Base-by-base conservation (phyloP, 2,329 filamentous ascomycete species). In the Xylariaceae sp. region DNA sequence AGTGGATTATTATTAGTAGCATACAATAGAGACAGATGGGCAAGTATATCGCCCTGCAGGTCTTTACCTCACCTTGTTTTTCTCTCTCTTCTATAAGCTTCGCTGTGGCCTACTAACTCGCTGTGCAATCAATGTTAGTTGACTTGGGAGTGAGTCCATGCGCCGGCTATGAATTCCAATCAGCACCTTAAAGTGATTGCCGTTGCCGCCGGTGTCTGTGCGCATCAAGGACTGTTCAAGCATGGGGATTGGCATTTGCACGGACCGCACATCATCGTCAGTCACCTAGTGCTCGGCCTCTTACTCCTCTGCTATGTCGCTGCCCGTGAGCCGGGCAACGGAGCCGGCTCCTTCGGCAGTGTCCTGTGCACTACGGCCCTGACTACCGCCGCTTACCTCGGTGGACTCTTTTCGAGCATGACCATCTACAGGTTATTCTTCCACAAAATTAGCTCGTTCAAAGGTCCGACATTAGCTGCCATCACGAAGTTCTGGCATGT, bases 351-450 rank as follows among this genome's bases (percentile, higher is more conserved):
- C 1, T 35, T 47, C 27, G 6, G 19, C 18, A 10, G 22, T 15
- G 40, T 43, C 22, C 18, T 52, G 10, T 39, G 48, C 30, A 43
- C 22, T 35, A n/a, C 48, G 4, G 42, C 44, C 18, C 35, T 50
- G 6, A 32, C 52, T 1, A 45, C 44, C 15, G 36, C 27, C 35
- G 47, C 49, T 11, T 59, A 59, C 45, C 30, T 59, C 11, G 38
- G n/a, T 6, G 49, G 53, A 3, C 32, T 59, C 18, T 58, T 58
- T 40, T 39, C 47, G 7, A 59, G 57, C 49, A 58, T 63, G 36
- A 56, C 56, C 15, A 42, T 66, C 42, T 67, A 68, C 42, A 62
- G 66, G 19, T 58, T 71, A 11, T 68, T 59, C 47, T 59, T 68
- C 11, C 64, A 65, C 44, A 66, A 66, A 14, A 48, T 69, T 27